Evolutionary conservation across 2,329 filamentous ascomycete genomes (phyloP).

Genomic region (Diaporthe capsici): DNA sequence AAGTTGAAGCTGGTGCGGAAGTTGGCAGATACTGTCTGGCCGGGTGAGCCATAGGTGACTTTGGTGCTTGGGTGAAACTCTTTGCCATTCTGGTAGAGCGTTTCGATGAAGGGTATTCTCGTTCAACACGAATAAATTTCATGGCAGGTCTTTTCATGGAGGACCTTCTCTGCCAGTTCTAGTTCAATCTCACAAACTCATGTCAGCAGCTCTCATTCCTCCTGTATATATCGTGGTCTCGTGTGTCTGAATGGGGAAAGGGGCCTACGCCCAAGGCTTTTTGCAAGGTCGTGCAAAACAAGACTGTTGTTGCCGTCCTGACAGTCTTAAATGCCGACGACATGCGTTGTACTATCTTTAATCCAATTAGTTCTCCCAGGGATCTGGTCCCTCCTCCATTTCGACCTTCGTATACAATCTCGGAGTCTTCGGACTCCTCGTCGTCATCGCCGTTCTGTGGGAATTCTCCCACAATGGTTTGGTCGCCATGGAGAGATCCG

Average conservation of each 20-base stretch:
- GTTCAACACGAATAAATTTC: neutral
- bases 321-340: neutral
- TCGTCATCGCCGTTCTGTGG: too few relatives aligned
- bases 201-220: too few relatives aligned
- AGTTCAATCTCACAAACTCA: neutral
- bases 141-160: neutral
- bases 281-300: neutral
- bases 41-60: conserved; percentile 45
- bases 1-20: conserved; percentile 78
- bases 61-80: neutral
- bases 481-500: too few relatives aligned
- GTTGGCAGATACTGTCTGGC: conserved; percentile 77
- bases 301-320: neutral
- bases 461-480: too few relatives aligned
- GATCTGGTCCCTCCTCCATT: too few relatives aligned
- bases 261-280: too few relatives aligned
- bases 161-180: neutral
- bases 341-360: neutral
- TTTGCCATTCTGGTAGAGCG: neutral
- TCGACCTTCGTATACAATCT: too few relatives aligned
- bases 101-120: neutral
- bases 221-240: neutral
- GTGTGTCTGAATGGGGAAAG: neutral
- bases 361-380: too few relatives aligned
- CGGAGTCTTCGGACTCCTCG: too few relatives aligned